Base-by-base conservation (phyloP, 129 eudicot species). In the Ambrosia trifida region DNA sequence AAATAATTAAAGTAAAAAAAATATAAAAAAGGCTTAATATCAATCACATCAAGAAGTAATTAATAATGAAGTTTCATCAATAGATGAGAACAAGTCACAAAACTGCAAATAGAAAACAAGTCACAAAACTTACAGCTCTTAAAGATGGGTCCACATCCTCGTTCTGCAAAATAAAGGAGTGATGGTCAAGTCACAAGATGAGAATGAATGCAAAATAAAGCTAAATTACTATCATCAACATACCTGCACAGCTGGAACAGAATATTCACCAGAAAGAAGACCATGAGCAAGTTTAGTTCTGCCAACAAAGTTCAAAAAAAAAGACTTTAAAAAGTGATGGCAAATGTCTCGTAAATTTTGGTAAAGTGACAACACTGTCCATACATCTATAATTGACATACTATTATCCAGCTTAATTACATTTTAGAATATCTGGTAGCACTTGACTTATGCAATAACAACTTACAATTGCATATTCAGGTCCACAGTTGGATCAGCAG, bases 401-500 rank as follows among this genome's bases (percentile, higher is more conserved):
- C 28, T 24, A 24, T 24, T 24, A 0, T 24, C 28, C 28, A 24
- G 28, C 28, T 24, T 1, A 24, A 54, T 13, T 54, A 51, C 18
- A 66, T 28, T 2, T 53, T n/a, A 58, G 6, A 38, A 49, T 17
- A 66, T 16, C 17, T 32, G 60, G 19, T 18, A 11, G 32, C 66
- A 11, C 28, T 2, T 47, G 38, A 36, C 11, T 70, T 19, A 28
- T 43, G 28, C 8, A 43, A 36, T n/a, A 65, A 24, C 17, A 28
- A 30, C 98, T 89, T 83, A 93, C 98, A 93, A 79, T 68, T 93
- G 98, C 82, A 78, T 85, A 74, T 93, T 93, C 60, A 93, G 84
- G 87, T 93, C 98, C 28, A 87, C 95, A 7, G 96, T 89, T 76
- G 98, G 98, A 87, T 93, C 98, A 40, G 96, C 95, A 33, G 91